Evolutionary conservation across 352 stramenopile species (phyloP), one percentile per base, ranked within the genome.

Genomic region (Saprolegnia parasitica): DNA sequence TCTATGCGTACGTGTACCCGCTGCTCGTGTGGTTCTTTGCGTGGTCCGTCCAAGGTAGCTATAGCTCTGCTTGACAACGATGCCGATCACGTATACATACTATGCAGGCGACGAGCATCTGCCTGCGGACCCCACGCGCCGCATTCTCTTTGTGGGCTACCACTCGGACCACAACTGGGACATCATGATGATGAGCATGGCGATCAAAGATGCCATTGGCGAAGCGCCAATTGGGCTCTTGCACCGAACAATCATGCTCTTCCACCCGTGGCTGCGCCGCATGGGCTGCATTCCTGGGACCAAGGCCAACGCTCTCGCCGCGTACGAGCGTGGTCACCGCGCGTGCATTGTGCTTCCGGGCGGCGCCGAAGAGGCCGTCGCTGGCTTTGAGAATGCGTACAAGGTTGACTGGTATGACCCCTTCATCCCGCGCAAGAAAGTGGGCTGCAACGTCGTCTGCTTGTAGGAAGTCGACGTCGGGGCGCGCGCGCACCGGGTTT

Each of bases 91-190:
- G n/a, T n/a, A n/a, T n/a, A n/a, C n/a, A 35, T 5, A 5, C 10
- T 15, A n/a, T n/a, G 42, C 42, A 49, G 42, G 42, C 11, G 42
- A 15, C 42, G 42, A 49, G 13, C 42, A n/a, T 15, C 8, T 49
- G 42, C 42, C 42, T 8, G 13, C 13, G 3, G 42, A 49, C 42
- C 42, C 42, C 3, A n/a, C 11, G 13, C 11, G n/a, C 13, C 13
- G n/a, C 13, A 60, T 60, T 1, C 52, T 60, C 35, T 60, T 42
- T 60, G n/a, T 60, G 11, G 52, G 52, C 24, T 60, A 60, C 35
- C 52, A 60, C 52, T 60, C 52, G 13, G 20, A 42, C 24, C 52
- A 60, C 35, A 40, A 35, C 35, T 40, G 35, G 24, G 52, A 60
- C 35, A 35, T 60, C 35, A 42, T 60, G 24, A 35, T 40, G 24